Conservation (phyloP, 768 basidiomycete species). For the Sarcodon sp. region DNA sequence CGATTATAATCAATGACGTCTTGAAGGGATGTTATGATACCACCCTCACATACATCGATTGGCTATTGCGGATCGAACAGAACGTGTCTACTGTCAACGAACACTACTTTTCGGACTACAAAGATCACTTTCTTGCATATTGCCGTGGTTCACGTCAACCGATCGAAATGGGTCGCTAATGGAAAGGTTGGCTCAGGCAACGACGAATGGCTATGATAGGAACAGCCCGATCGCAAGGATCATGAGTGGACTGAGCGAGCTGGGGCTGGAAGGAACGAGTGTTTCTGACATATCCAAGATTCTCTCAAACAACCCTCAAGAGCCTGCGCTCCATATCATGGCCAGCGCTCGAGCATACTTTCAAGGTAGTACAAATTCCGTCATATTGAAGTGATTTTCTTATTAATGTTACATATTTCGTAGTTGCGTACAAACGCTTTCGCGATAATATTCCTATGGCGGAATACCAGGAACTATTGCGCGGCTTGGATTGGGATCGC, state of each 20-base stretch:
- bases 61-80: conserved; percentile 2
- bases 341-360: conserved; percentile 58
- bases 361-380: conserved; percentile 32
- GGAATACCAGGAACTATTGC: conserved; percentile 40
- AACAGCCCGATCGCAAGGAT: neutral
- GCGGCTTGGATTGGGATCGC: conserved; percentile 26
- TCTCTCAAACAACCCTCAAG: conserved; percentile 13
- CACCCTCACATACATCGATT: conserved; percentile 1
- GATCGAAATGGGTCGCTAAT: too few species aligned
- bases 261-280: too few species aligned
- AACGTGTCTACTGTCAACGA: conserved; percentile 8
- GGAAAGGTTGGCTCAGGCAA: too few species aligned
- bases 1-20: conserved; percentile 1
- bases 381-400: neutral
- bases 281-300: too few species aligned
- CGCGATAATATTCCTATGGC: conserved; percentile 39
- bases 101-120: conserved; percentile 15
- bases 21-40: conserved; percentile 1
- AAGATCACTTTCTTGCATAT: conserved; percentile 3
- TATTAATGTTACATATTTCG: neutral
- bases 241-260: neutral
- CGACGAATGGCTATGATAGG: neutral
- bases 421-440: conserved; percentile 46
- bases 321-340: conserved; percentile 46
- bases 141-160: too few species aligned